Evolutionary conservation across 345 rosid species (phyloP).

Genomic region (Fremontodendron californicum): DNA sequence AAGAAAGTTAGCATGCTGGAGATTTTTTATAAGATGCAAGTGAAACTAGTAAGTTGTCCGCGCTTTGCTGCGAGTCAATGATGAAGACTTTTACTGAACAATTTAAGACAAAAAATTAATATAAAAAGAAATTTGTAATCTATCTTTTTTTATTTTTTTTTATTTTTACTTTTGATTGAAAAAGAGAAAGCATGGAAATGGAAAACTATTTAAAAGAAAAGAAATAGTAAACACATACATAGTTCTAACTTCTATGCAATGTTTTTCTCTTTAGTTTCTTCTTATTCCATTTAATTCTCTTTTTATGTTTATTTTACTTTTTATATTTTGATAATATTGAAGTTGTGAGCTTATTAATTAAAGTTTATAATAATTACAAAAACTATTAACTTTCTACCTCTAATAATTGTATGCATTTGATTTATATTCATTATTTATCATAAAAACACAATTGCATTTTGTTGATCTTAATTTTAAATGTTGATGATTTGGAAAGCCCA

Average conservation of each 20-base stretch:
- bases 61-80: not conserved
- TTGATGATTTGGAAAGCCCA: no score
- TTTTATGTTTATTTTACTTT: not conserved
- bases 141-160: not conserved
- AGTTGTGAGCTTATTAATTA: no score
- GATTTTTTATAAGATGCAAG: not conserved
- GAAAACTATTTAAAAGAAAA: not conserved
- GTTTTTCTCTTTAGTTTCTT: not conserved
- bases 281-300: not conserved
- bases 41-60: not conserved
- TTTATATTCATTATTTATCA: no score
- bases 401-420: no score
- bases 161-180: not conserved
- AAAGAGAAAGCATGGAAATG: not conserved
- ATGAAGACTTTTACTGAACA: not conserved
- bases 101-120: not conserved
- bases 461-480: no score
- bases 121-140: not conserved
- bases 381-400: no score
- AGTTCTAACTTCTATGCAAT: not conserved
- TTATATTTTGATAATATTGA: not conserved
- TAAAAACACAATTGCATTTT: no score
- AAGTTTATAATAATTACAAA: no score
- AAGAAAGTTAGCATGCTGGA: not conserved
- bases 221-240: not conserved